Conservation (phyloP, 2,329 filamentous ascomycete species). For the Beauveria medogensis region DNA sequence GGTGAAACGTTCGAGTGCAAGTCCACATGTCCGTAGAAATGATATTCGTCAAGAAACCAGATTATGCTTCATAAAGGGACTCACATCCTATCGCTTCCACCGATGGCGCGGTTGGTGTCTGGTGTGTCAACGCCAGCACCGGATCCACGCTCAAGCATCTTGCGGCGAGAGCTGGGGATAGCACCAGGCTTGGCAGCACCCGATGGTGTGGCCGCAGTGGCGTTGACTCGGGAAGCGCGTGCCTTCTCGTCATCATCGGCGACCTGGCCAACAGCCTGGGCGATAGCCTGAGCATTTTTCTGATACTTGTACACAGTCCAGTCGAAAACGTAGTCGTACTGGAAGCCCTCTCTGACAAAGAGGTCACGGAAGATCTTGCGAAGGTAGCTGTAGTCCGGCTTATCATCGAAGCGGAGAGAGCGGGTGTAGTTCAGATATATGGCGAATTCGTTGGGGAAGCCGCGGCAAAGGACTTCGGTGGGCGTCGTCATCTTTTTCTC, state of each 20-base stretch:
- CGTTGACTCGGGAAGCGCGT: constrained; percentile 57
- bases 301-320: constrained; percentile 99
- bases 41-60: constrained; percentile 35
- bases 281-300: constrained; percentile 95
- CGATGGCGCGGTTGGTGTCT: constrained; percentile 66
- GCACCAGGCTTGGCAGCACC: constrained; percentile 62
- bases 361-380: constrained; percentile 99
- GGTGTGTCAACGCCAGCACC: constrained; percentile 56
- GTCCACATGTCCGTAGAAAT: constrained; percentile 75
- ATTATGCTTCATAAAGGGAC: constrained; percentile 53
- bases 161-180: constrained; percentile 71
- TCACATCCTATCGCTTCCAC: constrained; percentile 93
- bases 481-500: constrained; percentile 99
- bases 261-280: constrained; percentile 63
- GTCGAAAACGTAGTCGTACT: constrained; percentile 99
- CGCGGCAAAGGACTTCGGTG: constrained; percentile 95
- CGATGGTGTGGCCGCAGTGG: constrained; percentile 56
- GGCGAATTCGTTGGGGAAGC: constrained; percentile 98
- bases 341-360: constrained; percentile 97
- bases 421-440: constrained; percentile 99
- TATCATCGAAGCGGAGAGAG: constrained; percentile 97
- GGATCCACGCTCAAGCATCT: constrained; percentile 65
- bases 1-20: constrained; percentile 62
- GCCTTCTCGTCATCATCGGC: constrained; percentile 68
- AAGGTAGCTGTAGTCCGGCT: constrained; percentile 98